Percentiles rank a stretch among this genome's conserved stretches.
Evolutionary conservation across 805 yeast species (phyloP).

Genomic region (Ogataea ganodermae): DNA sequence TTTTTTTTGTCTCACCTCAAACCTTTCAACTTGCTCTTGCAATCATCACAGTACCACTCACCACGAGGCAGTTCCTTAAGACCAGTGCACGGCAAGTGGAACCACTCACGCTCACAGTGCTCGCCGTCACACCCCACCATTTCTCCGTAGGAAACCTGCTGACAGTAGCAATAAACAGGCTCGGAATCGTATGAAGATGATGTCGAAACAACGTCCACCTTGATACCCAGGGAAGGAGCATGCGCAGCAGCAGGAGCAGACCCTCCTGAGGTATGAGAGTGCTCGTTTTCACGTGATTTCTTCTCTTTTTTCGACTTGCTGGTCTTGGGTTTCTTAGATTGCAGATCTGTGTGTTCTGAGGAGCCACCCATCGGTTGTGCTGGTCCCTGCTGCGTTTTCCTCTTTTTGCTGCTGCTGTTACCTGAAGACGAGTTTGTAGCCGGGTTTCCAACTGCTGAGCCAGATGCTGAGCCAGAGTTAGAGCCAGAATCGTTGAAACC

Average conservation of each 20-base stretch:
- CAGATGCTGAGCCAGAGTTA: slow-evolving; percentile 1
- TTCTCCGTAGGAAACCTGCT: slow-evolving; percentile 95
- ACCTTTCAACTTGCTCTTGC: slow-evolving; percentile 37
- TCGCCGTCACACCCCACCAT: slow-evolving; percentile 99
- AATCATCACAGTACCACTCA: slow-evolving; percentile 78
- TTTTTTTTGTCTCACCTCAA: slow-evolving; percentile 5
- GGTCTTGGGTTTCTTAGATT: slow-evolving; percentile 16
- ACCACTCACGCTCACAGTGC: slow-evolving; percentile 91
- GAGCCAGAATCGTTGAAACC: slow-evolving; percentile 4
- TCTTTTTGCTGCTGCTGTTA: slow-evolving; percentile 4
- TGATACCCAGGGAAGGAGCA: slow-evolving; percentile 12
- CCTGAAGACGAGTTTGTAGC: slow-evolving; percentile 1
- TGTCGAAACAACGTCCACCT: slow-evolving; percentile 13
- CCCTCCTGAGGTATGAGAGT: slow-evolving; percentile 6
- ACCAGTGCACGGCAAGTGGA: slow-evolving; percentile 92
- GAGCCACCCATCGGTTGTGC: background rate
- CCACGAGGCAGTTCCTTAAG: slow-evolving; percentile 84
- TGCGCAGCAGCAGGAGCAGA: slow-evolving; percentile 11
- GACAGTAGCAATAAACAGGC: slow-evolving; percentile 93
- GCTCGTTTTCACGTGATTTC: slow-evolving; percentile 18
- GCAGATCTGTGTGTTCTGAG: background rate
- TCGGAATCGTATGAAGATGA: slow-evolving; percentile 43
- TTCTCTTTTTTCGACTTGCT: slow-evolving; percentile 23
- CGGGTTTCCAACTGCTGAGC: background rate
- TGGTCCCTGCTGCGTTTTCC: slow-evolving; percentile 7